These are phyloP conservation scores for Adansonia grandidieri DNA, from an alignment of 441 rosid species.

Conservation along the genomic window DNA sequence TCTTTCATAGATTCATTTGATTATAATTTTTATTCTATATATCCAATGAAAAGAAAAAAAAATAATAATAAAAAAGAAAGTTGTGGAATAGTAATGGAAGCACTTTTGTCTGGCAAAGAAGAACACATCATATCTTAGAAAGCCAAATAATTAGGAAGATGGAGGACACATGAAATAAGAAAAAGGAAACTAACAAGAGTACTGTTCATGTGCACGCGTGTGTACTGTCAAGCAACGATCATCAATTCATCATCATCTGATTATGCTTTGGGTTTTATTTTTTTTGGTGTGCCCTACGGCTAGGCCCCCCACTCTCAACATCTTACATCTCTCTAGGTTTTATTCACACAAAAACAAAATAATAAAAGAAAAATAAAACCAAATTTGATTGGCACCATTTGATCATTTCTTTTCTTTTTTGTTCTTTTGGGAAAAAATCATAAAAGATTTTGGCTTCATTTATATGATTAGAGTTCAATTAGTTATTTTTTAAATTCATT, in stretches of 20 bases:
- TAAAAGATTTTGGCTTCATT: neutral
- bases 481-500: too few species aligned
- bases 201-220: conserved; percentile 46
- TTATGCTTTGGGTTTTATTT: conserved; percentile 10
- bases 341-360: neutral
- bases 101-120: neutral
- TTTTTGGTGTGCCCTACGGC: neutral
- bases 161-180: conserved; percentile 20
- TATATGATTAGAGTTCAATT: too few species aligned
- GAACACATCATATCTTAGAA: neutral
- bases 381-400: neutral
- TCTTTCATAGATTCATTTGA: neutral
- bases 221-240: conserved; percentile 32
- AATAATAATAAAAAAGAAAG: too few species aligned
- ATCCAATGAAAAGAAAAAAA: neutral
- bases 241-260: conserved; percentile 21
- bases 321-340: neutral
- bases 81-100: neutral
- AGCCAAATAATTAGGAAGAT: conserved; percentile 27
- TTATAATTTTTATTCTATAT: neutral
- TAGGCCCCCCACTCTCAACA: neutral
- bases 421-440: neutral
- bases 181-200: conserved; percentile 16
- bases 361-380: neutral
- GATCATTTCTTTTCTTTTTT: too few species aligned